Evolutionary conservation across 2,329 filamentous ascomycete species (phyloP).

Genomic region (Trichoderma lentiforme): DNA sequence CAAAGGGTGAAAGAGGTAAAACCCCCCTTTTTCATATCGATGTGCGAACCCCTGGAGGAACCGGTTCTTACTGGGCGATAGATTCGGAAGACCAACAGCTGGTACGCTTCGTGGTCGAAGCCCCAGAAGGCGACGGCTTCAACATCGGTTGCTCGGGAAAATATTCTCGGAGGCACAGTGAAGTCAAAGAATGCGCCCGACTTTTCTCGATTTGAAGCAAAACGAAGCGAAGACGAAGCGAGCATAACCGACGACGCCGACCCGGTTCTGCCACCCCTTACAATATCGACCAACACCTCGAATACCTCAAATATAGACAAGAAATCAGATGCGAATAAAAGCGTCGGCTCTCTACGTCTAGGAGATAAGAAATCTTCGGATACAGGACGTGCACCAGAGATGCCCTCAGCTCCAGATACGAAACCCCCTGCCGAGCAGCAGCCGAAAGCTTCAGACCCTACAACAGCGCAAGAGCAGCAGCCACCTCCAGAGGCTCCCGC

Average conservation of each 20-base stretch:
- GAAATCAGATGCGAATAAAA: not conserved
- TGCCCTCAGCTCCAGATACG: not conserved
- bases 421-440: not conserved
- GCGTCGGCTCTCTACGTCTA: not conserved
- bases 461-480: not conserved
- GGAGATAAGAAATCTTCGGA: not conserved
- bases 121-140: conserved; percentile 55
- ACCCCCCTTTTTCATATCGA: not conserved
- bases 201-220: conserved; percentile 48
- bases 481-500: conserved; percentile 25
- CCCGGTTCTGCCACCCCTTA: conserved; percentile 5
- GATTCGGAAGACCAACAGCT: conserved; percentile 54
- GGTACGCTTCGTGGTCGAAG: conserved; percentile 62
- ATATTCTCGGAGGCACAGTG: conserved; percentile 55
- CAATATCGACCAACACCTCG: conserved; percentile 21
- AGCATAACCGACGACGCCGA: conserved; percentile 25
- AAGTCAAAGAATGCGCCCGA: conserved; percentile 46
- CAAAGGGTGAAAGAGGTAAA: conserved; percentile 12
- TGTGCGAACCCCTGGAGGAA: not conserved
- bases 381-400: not conserved
- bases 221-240: conserved; percentile 34
- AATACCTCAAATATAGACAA: not conserved
- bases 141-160: conserved; percentile 58
- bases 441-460: not conserved
- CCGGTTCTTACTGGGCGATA: conserved; percentile 26